Base-by-base conservation (phyloP, 202 grass and related monocot genomes). In the Zoysia matrella region DNA sequence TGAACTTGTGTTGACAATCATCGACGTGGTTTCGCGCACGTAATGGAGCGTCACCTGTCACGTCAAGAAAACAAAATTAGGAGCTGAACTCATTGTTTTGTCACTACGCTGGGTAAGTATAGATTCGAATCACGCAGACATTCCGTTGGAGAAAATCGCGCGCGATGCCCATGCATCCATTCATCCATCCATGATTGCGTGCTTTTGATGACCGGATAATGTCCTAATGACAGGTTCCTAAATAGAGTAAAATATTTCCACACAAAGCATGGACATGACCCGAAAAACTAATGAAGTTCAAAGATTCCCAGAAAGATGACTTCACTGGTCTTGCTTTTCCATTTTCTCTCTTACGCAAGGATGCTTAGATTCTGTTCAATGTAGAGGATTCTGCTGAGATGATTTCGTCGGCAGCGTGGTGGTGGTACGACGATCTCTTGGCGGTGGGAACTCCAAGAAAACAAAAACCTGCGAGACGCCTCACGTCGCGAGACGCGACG, bases 201-300 rank as follows among this genome's bases (percentile, higher is more conserved):
- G 73, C 18, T 76, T 76, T 47, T 7, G 72, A 75, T n/a, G 40
- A 6, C 51, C 4, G 3, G 64, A 47, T 56, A 56, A 69, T 69
- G 65, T 0, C 47, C 6, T 8, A 47, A 56, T 8, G 49, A 42
- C 64, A 46, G 2, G 6, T 12, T 41, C 78, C 78, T 11, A 7
- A 7, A 11, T 69, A 60, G 44, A 58, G 60, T 55, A 22, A 22
- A 22, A n/a, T 8, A 42, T 5, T 5, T 18, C 9, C 41, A 10
- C 50, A 2, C 40, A 22, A 30, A 69, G 43, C 52, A 60, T 80
- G 11, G 52, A 80, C 41, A 43, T 70, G 77, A 70, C 77, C 3
- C 42, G 3, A 22, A 80, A 79, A 80, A 79, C 22, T 46, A 9
- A 46, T 56, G 10, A 5, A 1, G 0, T 2, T 2, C 6, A 45